phyloP scores from a whole-genome alignment of 2,329 filamentous ascomycete genomes.

The Penicillium sp. region DNA sequence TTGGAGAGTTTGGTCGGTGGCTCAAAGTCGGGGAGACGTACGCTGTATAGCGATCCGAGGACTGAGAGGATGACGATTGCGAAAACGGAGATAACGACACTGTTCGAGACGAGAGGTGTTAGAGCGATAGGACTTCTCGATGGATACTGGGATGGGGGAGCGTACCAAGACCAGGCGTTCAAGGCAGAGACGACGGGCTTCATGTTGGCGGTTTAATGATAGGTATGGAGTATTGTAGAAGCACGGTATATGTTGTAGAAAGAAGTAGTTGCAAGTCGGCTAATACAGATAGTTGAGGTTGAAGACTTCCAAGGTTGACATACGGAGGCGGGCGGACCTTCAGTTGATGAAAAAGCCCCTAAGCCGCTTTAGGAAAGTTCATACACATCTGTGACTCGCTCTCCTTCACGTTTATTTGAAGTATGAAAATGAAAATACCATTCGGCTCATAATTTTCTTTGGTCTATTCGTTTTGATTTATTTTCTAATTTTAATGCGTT shows the following conservation, averaged over 20 bases:
- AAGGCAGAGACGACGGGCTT: conserved; percentile 90
- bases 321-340: conserved; percentile 26
- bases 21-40: conserved; percentile 35
- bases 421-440: not conserved
- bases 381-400: conserved; percentile 1
- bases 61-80: conserved; percentile 64
- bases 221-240: not conserved
- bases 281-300: conserved; percentile 11
- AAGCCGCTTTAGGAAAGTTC: conserved; percentile 24
- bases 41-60: conserved; percentile 71
- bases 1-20: not conserved
- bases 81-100: conserved; percentile 67
- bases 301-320: conserved; percentile 7
- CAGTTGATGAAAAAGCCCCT: conserved; percentile 11
- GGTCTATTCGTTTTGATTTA: conserved; percentile 24
- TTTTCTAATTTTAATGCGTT: conserved; percentile 63
- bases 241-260: not conserved
- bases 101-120: conserved; percentile 39
- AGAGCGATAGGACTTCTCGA: conserved; percentile 3
- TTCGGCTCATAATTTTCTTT: not conserved
- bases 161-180: conserved; percentile 94
- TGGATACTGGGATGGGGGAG: conserved; percentile 19
- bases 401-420: not conserved
- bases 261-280: conserved; percentile 1
- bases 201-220: conserved; percentile 57